Conservation (phyloP, 1,139 yeast genomes). For the Taphrina flavorubra region DNA sequence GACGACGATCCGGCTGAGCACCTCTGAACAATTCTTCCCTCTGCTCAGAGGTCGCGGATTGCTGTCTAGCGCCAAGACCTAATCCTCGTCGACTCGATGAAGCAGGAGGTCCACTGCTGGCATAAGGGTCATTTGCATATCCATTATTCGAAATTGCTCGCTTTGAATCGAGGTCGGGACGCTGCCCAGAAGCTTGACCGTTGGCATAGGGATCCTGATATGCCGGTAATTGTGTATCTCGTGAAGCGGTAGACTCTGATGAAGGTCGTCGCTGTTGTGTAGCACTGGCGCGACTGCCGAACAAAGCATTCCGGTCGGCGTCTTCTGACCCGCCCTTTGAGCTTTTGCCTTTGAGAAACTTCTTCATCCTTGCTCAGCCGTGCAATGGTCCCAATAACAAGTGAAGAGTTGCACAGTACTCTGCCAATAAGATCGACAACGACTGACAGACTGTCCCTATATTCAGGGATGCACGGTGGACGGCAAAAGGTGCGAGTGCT, state of each 20-base stretch:
- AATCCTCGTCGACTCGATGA: background rate
- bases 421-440: too few relatives aligned
- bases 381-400: too few relatives aligned
- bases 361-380: conserved; percentile 23
- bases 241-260: conserved; percentile 22
- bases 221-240: conserved; percentile 28
- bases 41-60: conserved; percentile 25
- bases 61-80: background rate
- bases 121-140: conserved; percentile 33
- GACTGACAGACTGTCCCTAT: too few relatives aligned
- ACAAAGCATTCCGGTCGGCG: conserved; percentile 37
- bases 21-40: conserved; percentile 37
- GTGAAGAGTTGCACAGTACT: too few relatives aligned
- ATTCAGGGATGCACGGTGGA: too few relatives aligned
- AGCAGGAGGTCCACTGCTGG: conserved; percentile 3
- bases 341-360: conserved; percentile 18
- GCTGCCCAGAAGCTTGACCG: background rate
- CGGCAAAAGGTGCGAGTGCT: background rate
- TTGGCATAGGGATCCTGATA: conserved; percentile 33
- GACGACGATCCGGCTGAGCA: conserved; percentile 30
- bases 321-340: conserved; percentile 20
- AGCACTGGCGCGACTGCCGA: conserved; percentile 25
- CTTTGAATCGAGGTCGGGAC: conserved; percentile 2
- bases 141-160: conserved; percentile 2
- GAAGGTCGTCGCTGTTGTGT: conserved; percentile 12